Percentiles rank a stretch among this genome's conserved stretches.
Evolutionary conservation across 768 basidiomycete species (phyloP).

Genomic region (Rhizopogon vulgaris): DNA sequence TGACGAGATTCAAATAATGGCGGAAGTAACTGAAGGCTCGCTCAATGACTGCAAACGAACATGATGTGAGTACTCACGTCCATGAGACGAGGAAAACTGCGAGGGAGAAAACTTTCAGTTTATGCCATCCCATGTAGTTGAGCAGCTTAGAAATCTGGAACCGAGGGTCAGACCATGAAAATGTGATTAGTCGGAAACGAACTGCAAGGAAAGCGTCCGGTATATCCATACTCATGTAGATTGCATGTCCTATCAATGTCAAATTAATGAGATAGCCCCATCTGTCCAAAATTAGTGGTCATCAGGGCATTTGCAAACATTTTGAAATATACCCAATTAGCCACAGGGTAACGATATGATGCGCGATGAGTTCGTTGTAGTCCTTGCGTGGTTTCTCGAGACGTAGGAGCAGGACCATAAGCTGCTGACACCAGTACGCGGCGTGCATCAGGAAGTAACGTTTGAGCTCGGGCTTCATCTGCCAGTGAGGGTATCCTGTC

Average conservation of each 20-base stretch:
- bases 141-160: constrained; percentile 74
- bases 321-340: constrained; percentile 65
- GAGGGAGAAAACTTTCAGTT: constrained; percentile 58
- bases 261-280: constrained; percentile 82
- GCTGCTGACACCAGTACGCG: constrained; percentile 93
- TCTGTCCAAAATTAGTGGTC: constrained; percentile 30
- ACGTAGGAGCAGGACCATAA: constrained; percentile 74
- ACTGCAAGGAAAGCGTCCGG: constrained; percentile 87
- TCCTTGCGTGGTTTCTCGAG: constrained; percentile 96
- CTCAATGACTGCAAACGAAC: not conserved
- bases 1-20: constrained; percentile 81
- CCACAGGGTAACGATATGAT: constrained; percentile 95
- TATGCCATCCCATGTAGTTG: constrained; percentile 76
- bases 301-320: constrained; percentile 1
- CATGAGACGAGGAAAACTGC: constrained; percentile 63
- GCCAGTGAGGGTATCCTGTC: constrained; percentile 82
- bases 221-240: constrained; percentile 96
- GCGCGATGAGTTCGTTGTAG: constrained; percentile 76
- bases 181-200: constrained; percentile 20
- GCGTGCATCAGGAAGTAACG: constrained; percentile 90
- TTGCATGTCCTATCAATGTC: constrained; percentile 83
- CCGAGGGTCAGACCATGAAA: not conserved
- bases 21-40: constrained; percentile 71
- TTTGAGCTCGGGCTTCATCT: constrained; percentile 82
- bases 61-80: constrained; percentile 52